A percentile compares a stretch with the other conserved stretches of the same genome.
These are phyloP conservation scores for Taphrina populina DNA, from an alignment of 1,139 yeast genomes.

Conservation along the genomic window DNA sequence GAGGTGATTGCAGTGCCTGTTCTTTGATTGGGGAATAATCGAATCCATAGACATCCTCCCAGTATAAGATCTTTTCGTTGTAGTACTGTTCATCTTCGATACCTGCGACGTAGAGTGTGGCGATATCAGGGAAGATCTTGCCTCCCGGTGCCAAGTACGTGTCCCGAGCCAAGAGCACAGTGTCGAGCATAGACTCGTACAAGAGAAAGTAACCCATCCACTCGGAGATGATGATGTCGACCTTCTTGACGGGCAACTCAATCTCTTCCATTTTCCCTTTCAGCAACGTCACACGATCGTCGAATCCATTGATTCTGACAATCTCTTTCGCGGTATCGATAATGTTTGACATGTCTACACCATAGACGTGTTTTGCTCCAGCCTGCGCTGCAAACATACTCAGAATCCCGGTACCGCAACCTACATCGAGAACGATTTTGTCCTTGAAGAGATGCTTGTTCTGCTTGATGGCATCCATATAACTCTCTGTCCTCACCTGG, in stretches of 20 bases:
- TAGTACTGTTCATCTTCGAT: slow-evolving; percentile 94
- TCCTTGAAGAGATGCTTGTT: slow-evolving; percentile 56
- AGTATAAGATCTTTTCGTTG: slow-evolving; percentile 85
- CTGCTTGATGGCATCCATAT: slow-evolving; percentile 56
- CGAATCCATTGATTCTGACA: slow-evolving; percentile 76
- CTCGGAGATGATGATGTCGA: slow-evolving; percentile 93
- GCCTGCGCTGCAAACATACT: slow-evolving; percentile 63
- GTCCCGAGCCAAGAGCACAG: slow-evolving; percentile 93
- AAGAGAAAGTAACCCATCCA: slow-evolving; percentile 99
- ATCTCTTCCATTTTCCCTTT: slow-evolving; percentile 97
- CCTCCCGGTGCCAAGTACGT: slow-evolving; percentile 84
- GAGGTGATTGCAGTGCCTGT: slow-evolving; percentile 85
- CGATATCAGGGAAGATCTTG: slow-evolving; percentile 90
- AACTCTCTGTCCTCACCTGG: slow-evolving; percentile 55
- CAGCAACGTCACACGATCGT: slow-evolving; percentile 80
- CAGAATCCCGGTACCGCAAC: slow-evolving; percentile 61
- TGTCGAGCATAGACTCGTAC: slow-evolving; percentile 97
- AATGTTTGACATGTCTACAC: slow-evolving; percentile 87
- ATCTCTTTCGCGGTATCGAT: slow-evolving; percentile 91
- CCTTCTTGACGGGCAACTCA: slow-evolving; percentile 68
- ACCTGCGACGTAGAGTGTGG: slow-evolving; percentile 85
- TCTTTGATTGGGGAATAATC: slow-evolving; percentile 75
- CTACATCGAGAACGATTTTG: slow-evolving; percentile 55
- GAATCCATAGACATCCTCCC: slow-evolving; percentile 97
- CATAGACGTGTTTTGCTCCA: slow-evolving; percentile 58